Evolutionary conservation across 371 early-diverging fungal genomes (phyloP).

Genomic region (Mortierella sp.): DNA sequence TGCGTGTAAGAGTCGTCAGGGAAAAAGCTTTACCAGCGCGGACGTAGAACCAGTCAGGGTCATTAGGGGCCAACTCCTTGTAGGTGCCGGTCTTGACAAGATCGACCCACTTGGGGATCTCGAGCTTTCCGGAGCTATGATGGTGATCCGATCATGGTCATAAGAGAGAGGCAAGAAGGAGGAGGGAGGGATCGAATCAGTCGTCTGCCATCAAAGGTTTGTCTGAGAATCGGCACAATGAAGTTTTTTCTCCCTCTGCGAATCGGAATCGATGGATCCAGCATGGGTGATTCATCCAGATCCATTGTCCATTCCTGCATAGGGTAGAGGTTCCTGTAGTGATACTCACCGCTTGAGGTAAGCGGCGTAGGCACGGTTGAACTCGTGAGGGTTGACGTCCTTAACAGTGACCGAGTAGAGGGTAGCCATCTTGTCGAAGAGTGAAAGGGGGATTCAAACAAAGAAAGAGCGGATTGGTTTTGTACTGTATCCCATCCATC

Average conservation of each 20-base stretch:
- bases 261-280: conserved; percentile 4
- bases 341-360: conserved; percentile 72
- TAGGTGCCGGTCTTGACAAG: conserved; percentile 96
- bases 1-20: background rate
- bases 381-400: conserved; percentile 94
- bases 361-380: conserved; percentile 97
- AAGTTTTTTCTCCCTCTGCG: background rate
- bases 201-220: conserved; percentile 5
- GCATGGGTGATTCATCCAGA: conserved; percentile 9
- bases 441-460: conserved; percentile 34
- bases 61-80: conserved; percentile 97
- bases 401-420: conserved; percentile 84
- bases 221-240: background rate
- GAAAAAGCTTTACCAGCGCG: conserved; percentile 79
- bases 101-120: conserved; percentile 98
- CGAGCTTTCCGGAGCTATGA: conserved; percentile 95
- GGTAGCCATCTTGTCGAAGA: conserved; percentile 48
- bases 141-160: conserved; percentile 67
- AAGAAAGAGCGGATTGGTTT: conserved; percentile 12
- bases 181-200: background rate
- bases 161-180: background rate
- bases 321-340: background rate
- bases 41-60: conserved; percentile 99
- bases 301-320: background rate
- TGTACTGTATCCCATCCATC: conserved; percentile 8